phyloP scores from a whole-genome alignment of 2,329 filamentous ascomycete species.

The Claviceps sp. region DNA sequence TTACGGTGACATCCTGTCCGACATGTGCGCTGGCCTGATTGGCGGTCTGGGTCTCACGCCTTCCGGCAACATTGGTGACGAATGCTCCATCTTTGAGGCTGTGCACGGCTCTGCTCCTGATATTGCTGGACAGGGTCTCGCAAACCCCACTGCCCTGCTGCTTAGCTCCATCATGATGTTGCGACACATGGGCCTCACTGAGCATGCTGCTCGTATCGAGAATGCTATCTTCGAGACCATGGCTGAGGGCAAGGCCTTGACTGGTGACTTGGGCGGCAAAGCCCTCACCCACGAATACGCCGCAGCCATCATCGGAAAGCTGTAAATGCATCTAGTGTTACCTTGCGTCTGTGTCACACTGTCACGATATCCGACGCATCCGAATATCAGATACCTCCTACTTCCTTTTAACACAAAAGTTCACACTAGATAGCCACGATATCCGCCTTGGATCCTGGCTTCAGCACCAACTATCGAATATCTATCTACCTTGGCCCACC shows the following conservation, averaged over 20 bases:
- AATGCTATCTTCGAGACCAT: conserved; percentile 90
- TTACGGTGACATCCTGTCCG: conserved; percentile 98
- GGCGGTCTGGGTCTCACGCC: conserved; percentile 94
- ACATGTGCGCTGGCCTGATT: conserved; percentile 98
- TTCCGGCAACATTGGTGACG: conserved; percentile 96
- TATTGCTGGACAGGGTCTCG: conserved; percentile 89
- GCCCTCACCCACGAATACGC: conserved; percentile 94
- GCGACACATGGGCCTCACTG: conserved; percentile 86
- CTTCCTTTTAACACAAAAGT: neutral
- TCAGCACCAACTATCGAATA: neutral
- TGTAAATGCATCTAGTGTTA: conserved; percentile 28
- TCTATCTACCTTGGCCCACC: neutral
- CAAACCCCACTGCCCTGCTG: conserved; percentile 93
- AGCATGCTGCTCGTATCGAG: conserved; percentile 80
- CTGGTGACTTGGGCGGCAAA: conserved; percentile 91
- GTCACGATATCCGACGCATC: neutral
- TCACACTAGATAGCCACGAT: neutral
- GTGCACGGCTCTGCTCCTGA: conserved; percentile 96
- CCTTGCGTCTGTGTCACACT: neutral
- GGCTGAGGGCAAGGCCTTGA: conserved; percentile 90
- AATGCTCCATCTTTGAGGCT: conserved; percentile 99
- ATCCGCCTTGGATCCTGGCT: neutral
- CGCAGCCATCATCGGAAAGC: conserved; percentile 67
- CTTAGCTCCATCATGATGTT: conserved; percentile 99
- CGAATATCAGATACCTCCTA: conserved; percentile 2